These are phyloP conservation scores for Fragaria vesca DNA, from an alignment of 306 rosid genomes.

Conservation along the genomic window DNA sequence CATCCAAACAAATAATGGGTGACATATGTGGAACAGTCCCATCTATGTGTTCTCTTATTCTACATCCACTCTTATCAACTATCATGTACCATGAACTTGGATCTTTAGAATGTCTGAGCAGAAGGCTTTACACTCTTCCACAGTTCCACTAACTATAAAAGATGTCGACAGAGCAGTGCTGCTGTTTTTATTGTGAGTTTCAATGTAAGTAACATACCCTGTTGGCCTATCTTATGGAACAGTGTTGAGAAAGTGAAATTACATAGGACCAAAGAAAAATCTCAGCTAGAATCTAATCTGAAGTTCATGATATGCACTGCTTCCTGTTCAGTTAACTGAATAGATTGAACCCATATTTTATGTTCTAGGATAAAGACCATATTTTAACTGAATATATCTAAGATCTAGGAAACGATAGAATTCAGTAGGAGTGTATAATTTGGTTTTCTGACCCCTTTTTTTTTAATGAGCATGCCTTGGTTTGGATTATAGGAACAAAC, in stretches of 20 bases:
- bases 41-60: slow-evolving; percentile 33
- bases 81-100: slow-evolving; percentile 40
- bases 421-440: background rate
- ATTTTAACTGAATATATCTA: background rate
- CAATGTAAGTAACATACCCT: slow-evolving; percentile 39
- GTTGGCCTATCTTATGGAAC: slow-evolving; percentile 21
- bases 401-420: background rate
- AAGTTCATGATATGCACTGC: background rate
- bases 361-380: slow-evolving; percentile 1
- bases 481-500: background rate
- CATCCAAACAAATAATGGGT: slow-evolving; percentile 14
- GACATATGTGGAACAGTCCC: slow-evolving; percentile 32
- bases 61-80: slow-evolving; percentile 32
- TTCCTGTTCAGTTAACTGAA: background rate
- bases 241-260: slow-evolving; percentile 37
- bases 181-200: slow-evolving; percentile 57
- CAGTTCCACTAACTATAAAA: slow-evolving; percentile 9
- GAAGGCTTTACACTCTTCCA: slow-evolving; percentile 19
- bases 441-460: background rate
- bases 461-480: background rate
- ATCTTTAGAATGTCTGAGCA: slow-evolving; percentile 15
- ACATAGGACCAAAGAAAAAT: slow-evolving; percentile 14
- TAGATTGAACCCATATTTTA: background rate
- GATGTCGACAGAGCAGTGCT: slow-evolving; percentile 53
- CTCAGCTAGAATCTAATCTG: slow-evolving; percentile 29